Percentiles rank a stretch among this genome's conserved stretches.
These are phyloP conservation scores for Claviceps sp. DNA, from an alignment of 2,329 filamentous ascomycete genomes.

Conservation along the genomic window DNA sequence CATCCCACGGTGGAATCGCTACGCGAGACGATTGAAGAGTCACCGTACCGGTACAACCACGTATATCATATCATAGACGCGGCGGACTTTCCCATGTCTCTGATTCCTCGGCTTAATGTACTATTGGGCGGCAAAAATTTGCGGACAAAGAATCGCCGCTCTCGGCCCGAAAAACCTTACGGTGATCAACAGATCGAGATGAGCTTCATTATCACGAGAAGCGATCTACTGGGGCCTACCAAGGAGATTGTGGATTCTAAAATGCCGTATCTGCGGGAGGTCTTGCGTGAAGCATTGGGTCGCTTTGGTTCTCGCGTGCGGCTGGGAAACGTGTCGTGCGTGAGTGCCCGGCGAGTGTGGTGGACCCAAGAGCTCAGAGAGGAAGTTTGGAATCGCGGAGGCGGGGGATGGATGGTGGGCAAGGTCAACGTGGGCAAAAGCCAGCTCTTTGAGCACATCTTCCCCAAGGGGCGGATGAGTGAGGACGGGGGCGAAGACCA, in stretches of 20 bases:
- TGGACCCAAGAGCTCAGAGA: conserved; percentile 82
- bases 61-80: conserved; percentile 93
- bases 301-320: conserved; percentile 54
- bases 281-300: conserved; percentile 65
- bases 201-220: conserved; percentile 81
- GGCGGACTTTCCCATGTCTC: conserved; percentile 90
- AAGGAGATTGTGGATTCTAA: conserved; percentile 74
- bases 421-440: conserved; percentile 98
- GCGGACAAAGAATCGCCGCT: conserved; percentile 68
- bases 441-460: conserved; percentile 74
- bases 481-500: conserved; percentile 6
- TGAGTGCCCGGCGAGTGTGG: conserved; percentile 78
- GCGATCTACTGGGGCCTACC: conserved; percentile 71
- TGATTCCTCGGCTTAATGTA: conserved; percentile 63
- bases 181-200: conserved; percentile 60
- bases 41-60: conserved; percentile 81
- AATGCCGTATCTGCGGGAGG: conserved; percentile 71
- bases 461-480: conserved; percentile 57
- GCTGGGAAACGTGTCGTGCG: conserved; percentile 75
- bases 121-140: conserved; percentile 59
- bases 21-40: conserved; percentile 72
- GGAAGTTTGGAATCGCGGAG: conserved; percentile 70
- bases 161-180: conserved; percentile 51
- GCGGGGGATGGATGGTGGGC: conserved; percentile 91
- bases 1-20: conserved; percentile 75